Evolutionary conservation across 225 moss, liverwort and hornwort species (phyloP).

Genomic region (Neckera pumila): DNA sequence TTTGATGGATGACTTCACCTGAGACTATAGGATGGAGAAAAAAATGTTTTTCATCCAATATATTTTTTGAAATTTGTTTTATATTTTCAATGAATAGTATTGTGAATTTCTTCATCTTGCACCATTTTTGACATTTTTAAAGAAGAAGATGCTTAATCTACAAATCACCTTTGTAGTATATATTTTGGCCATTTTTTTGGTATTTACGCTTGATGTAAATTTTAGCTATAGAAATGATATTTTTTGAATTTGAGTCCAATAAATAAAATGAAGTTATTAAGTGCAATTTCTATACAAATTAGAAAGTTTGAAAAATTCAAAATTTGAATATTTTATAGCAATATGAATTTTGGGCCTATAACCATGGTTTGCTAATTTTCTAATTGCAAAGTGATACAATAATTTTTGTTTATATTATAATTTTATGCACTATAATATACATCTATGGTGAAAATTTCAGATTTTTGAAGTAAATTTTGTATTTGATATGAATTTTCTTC

Average conservation of each 20-base stretch:
- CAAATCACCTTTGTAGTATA: fast-evolving
- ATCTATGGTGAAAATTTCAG: not conserved
- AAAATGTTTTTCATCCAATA: not conserved
- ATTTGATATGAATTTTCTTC: not conserved
- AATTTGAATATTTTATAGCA: not conserved
- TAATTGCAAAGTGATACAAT: not conserved
- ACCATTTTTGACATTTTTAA: not conserved
- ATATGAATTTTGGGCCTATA: not conserved
- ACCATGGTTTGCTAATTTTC: not conserved
- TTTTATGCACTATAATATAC: not conserved
- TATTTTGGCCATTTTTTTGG: not conserved
- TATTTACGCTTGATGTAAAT: not conserved
- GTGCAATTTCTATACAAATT: not conserved
- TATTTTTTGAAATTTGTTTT: not conserved
- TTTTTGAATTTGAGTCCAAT: not conserved
- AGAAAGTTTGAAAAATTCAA: no score
- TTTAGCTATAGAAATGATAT: not conserved
- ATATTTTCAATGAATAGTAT: not conserved
- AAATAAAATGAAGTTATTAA: not conserved
- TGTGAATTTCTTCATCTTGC: not conserved
- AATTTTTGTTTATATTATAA: not conserved
- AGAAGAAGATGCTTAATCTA: not conserved
- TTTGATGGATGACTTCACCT: not conserved
- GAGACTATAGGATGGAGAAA: fast-evolving
- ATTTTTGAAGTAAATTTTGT: not conserved